Percentiles rank a stretch among this genome's conserved stretches.
These are phyloP conservation scores for Cucurbita ficifolia DNA, from an alignment of 306 rosid genomes.

Conservation along the genomic window DNA sequence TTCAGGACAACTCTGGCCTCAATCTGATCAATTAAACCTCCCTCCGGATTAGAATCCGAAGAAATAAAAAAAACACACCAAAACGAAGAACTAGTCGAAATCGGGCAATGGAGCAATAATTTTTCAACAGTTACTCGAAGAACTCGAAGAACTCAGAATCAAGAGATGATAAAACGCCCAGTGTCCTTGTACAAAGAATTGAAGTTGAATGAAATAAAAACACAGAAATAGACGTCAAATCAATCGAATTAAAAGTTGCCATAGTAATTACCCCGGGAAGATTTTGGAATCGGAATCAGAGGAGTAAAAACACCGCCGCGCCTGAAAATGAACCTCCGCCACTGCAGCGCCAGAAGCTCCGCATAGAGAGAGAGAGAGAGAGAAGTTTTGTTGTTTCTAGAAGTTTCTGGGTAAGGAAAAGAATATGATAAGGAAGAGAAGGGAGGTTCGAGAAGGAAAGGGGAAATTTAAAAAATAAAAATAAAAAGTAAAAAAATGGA, in stretches of 20 bases:
- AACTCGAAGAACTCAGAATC: too few species aligned
- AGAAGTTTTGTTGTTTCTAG: constrained; percentile 49
- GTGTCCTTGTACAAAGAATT: background rate
- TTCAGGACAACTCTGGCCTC: background rate
- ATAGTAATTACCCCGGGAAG: background rate
- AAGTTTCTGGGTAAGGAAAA: constrained; percentile 38
- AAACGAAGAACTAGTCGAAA: background rate
- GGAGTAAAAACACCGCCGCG: background rate
- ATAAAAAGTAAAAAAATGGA: background rate
- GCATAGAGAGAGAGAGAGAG: background rate
- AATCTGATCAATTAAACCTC: background rate
- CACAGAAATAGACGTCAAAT: too few species aligned
- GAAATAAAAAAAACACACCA: background rate
- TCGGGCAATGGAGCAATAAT: too few species aligned
- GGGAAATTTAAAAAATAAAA: background rate
- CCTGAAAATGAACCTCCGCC: background rate
- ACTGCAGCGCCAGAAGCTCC: background rate
- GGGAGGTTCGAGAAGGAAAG: constrained; percentile 33
- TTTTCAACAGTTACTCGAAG: background rate
- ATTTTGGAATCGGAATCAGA: background rate
- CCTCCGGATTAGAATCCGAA: background rate
- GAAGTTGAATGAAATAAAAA: too few species aligned
- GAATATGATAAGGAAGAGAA: constrained; percentile 12
- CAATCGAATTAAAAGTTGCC: background rate
- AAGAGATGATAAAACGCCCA: background rate